These are phyloP conservation scores for Xylariaceae sp. DNA, from an alignment of 2,329 filamentous ascomycete species.

Conservation along the genomic window DNA sequence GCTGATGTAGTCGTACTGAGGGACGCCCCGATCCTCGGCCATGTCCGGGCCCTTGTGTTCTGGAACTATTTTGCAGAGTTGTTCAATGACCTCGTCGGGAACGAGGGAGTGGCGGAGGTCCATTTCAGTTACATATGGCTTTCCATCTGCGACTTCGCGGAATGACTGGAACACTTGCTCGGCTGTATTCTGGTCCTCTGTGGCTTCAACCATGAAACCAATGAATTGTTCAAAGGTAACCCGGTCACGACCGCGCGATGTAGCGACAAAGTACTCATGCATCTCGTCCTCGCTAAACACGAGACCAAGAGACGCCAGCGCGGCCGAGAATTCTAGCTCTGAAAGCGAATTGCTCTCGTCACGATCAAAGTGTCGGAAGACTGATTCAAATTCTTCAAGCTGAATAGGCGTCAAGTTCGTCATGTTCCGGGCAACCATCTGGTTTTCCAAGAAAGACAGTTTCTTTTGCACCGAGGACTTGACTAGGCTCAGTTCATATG, in stretches of 20 bases:
- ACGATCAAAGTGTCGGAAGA: conserved; percentile 96
- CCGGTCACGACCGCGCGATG: conserved; percentile 71
- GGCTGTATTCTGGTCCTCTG: conserved; percentile 96
- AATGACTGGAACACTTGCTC: conserved; percentile 99
- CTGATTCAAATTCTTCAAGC: conserved; percentile 95
- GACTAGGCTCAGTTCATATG: conserved; percentile 88
- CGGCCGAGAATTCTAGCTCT: conserved; percentile 93
- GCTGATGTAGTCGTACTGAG: conserved; percentile 92
- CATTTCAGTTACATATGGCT: conserved; percentile 97
- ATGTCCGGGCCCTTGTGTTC: conserved; percentile 78
- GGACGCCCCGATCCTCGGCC: conserved; percentile 74
- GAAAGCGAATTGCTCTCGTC: conserved; percentile 86
- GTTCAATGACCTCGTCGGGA: conserved; percentile 94
- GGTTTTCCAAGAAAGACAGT: conserved; percentile 92
- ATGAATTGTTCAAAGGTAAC: conserved; percentile 99
- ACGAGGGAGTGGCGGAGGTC: conserved; percentile 92
- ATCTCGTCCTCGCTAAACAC: conserved; percentile 98
- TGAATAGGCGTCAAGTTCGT: conserved; percentile 98
- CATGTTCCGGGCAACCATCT: conserved; percentile 97
- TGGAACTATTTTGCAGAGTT: conserved; percentile 84
- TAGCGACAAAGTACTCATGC: conserved; percentile 89
- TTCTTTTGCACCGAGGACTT: conserved; percentile 94
- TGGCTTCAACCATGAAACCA: conserved; percentile 98
- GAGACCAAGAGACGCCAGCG: conserved; percentile 87
- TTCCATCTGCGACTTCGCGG: conserved; percentile 94